Conservation (phyloP, 2,329 filamentous ascomycete species). For the Paracorniculantispora psalliotae region DNA sequence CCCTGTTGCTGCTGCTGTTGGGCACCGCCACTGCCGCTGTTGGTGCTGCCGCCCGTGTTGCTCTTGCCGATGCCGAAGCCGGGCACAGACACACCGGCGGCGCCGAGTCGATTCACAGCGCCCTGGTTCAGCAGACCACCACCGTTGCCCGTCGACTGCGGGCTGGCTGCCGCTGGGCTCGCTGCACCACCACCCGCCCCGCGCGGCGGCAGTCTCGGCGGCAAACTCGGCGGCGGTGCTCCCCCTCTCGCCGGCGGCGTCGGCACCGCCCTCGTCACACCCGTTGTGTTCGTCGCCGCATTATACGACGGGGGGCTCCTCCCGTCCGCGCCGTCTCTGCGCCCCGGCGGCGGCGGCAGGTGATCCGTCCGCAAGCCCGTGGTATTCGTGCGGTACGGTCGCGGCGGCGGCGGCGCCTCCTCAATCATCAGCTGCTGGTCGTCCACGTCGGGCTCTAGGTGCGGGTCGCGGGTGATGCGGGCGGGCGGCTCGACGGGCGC, state of each 20-base stretch:
- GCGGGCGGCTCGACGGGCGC: slow-evolving; percentile 16
- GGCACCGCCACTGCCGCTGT: too few species aligned
- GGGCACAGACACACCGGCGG: slow-evolving; percentile 73
- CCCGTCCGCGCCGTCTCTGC: slow-evolving; percentile 38
- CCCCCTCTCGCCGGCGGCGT: slow-evolving; percentile 13
- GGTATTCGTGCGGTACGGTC: slow-evolving; percentile 65
- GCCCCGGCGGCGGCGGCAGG: slow-evolving; percentile 65
- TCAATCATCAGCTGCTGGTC: slow-evolving; percentile 10
- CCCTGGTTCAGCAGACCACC: slow-evolving; percentile 43
- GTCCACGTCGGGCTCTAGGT: slow-evolving; percentile 2
- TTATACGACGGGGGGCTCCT: slow-evolving; percentile 26
- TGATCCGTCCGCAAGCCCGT: slow-evolving; percentile 65
- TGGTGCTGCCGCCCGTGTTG: slow-evolving; percentile 25
- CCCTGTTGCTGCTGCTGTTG: slow-evolving; percentile 16
- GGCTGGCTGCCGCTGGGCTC: slow-evolving; percentile 13
- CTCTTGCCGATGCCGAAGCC: slow-evolving; percentile 63
- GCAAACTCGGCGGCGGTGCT: slow-evolving; percentile 60
- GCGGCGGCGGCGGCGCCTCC: slow-evolving; percentile 41
- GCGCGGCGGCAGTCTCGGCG: slow-evolving; percentile 59
- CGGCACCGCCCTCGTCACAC: slow-evolving; percentile 17
- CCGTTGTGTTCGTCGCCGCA: slow-evolving; percentile 25
- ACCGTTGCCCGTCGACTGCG: slow-evolving; percentile 25
- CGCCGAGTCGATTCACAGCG: slow-evolving; percentile 61
- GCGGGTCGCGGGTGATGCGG: slow-evolving; percentile 10
- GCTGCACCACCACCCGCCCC: slow-evolving; percentile 26